A percentile compares a stretch with the other conserved stretches of the same genome.
phyloP scores from a whole-genome alignment of 108 stramenopile species.

The Fragilariopsis cylindrus region DNA sequence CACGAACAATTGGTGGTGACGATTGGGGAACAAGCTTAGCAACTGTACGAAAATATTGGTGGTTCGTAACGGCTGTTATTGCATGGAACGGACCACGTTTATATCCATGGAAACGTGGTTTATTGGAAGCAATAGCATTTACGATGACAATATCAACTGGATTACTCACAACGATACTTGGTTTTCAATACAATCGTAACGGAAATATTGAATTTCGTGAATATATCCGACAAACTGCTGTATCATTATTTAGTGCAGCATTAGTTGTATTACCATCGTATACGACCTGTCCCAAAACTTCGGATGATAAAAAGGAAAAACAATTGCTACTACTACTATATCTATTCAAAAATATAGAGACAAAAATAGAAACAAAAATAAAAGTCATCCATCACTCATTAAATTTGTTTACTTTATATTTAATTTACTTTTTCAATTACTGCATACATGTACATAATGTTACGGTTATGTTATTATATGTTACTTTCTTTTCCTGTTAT shows the following conservation, averaged over 20 bases:
- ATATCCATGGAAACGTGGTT: slow-evolving; percentile 35
- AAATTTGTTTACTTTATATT: too few relatives aligned
- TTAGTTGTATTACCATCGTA: slow-evolving; percentile 3
- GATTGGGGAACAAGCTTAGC: slow-evolving; percentile 19
- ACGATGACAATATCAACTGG: slow-evolving; percentile 30
- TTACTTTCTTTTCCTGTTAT: too few relatives aligned
- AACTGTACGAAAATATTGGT: slow-evolving; percentile 57
- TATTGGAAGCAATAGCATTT: slow-evolving; percentile 1
- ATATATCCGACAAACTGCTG: slow-evolving; percentile 48
- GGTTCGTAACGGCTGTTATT: slow-evolving; percentile 50
- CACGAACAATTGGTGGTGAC: slow-evolving; percentile 39
- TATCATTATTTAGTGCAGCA: slow-evolving; percentile 50
- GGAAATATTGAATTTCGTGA: slow-evolving; percentile 51
- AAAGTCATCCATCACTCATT: too few relatives aligned
- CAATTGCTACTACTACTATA: too few relatives aligned
- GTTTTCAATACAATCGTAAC: slow-evolving; percentile 40
- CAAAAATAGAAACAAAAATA: slow-evolving; percentile 27
- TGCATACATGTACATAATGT: too few relatives aligned
- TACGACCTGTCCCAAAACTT: too few relatives aligned
- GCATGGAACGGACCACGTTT: slow-evolving; percentile 27
- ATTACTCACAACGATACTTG: slow-evolving; percentile 10
- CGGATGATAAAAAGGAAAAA: too few relatives aligned
- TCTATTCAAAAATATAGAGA: too few relatives aligned
- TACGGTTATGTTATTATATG: too few relatives aligned
- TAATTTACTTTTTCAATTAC: too few relatives aligned